phyloP scores from a whole-genome alignment of 768 basidiomycete species.

The Russula emetica region DNA sequence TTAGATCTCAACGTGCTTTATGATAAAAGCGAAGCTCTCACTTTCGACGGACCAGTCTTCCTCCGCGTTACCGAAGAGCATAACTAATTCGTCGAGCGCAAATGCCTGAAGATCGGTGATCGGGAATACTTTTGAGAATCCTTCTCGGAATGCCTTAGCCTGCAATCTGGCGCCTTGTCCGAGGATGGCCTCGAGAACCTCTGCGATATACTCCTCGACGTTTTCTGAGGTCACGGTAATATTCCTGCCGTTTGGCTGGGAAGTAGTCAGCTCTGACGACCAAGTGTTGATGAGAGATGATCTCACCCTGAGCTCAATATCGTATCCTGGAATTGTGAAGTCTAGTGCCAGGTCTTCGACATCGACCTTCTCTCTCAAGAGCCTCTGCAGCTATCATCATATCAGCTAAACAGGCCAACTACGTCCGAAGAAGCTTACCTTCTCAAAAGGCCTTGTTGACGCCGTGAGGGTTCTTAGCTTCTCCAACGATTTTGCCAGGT shows the following conservation, averaged over 20 bases:
- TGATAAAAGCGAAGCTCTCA: conserved; percentile 39
- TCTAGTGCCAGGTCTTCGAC: conserved; percentile 90
- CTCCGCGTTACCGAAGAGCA: conserved; percentile 94
- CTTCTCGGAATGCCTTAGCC: conserved; percentile 88
- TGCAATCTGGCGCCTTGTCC: conserved; percentile 74
- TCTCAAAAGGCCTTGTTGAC: conserved; percentile 38
- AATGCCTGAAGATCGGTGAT: conserved; percentile 87
- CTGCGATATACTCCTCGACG: conserved; percentile 82
- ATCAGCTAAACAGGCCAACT: background rate
- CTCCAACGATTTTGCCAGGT: conserved; percentile 78
- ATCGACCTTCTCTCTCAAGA: conserved; percentile 55
- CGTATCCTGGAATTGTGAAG: conserved; percentile 94
- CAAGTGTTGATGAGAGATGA: background rate
- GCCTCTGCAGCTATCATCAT: conserved; percentile 27
- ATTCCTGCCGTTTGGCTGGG: conserved; percentile 72
- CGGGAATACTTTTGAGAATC: conserved; percentile 95
- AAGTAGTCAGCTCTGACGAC: conserved; percentile 10
- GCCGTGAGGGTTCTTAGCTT: conserved; percentile 70
- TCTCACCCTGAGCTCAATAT: conserved; percentile 78
- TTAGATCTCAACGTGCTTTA: conserved; percentile 22
- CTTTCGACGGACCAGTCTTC: conserved; percentile 96
- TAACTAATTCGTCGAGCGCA: conserved; percentile 89
- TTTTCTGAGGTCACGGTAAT: conserved; percentile 82
- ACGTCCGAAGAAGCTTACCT: conserved; percentile 29
- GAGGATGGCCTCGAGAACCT: conserved; percentile 83